Percentiles rank a stretch among this genome's conserved stretches.
phyloP scores from a whole-genome alignment of 352 stramenopile genomes.

The Phytophthora pistaciae region DNA sequence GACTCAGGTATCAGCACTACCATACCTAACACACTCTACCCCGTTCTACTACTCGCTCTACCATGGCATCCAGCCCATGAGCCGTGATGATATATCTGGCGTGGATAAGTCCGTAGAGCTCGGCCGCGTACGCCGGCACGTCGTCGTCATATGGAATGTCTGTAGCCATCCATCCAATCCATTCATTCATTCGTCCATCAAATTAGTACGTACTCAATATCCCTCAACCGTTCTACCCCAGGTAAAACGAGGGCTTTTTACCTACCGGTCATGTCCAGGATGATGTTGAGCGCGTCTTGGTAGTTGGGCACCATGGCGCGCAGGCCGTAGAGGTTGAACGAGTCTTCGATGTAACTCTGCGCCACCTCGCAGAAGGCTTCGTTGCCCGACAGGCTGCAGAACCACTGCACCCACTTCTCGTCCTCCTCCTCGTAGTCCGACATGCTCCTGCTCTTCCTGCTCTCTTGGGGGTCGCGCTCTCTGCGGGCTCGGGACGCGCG shows the following conservation, averaged over 20 bases:
- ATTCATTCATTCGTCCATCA: too few relatives aligned
- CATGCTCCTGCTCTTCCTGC: conserved; percentile 45
- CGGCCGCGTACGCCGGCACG: conserved; percentile 85
- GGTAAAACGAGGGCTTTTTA: neutral
- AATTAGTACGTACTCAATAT: too few relatives aligned
- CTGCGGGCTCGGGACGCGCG: neutral
- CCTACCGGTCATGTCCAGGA: conserved; percentile 89
- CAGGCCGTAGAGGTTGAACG: conserved; percentile 94
- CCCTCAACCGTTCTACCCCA: neutral
- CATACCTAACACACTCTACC: neutral
- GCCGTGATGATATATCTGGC: conserved; percentile 92
- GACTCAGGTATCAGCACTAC: neutral
- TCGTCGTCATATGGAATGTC: conserved; percentile 92
- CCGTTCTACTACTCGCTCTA: conserved; percentile 27
- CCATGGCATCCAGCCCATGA: conserved; percentile 90
- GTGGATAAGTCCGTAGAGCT: conserved; percentile 92
- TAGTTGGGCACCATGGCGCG: conserved; percentile 91
- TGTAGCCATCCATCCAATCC: conserved; percentile 36
- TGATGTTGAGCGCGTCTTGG: conserved; percentile 93
- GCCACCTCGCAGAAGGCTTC: conserved; percentile 94
- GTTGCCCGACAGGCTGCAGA: conserved; percentile 93
- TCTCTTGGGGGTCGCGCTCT: too few relatives aligned
- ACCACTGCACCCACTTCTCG: conserved; percentile 95
- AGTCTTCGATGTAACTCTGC: conserved; percentile 94
- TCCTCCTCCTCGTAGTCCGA: conserved; percentile 93